phyloP scores from a whole-genome alignment of 352 stramenopile species.

The Globisporangium nunn region DNA sequence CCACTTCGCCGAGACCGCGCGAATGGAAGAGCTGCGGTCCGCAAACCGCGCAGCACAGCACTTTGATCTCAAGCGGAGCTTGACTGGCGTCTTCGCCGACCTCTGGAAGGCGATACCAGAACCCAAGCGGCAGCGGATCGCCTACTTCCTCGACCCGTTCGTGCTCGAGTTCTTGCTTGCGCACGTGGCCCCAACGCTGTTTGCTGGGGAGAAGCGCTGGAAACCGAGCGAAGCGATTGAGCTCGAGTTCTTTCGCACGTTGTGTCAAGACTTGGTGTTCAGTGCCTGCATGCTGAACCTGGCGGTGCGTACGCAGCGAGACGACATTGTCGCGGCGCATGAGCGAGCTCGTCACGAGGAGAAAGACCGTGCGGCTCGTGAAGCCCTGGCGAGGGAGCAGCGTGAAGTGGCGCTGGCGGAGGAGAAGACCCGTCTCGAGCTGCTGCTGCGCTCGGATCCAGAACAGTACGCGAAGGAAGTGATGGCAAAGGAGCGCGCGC shows the following conservation, averaged over 20 bases:
- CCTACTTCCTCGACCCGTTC: conserved; percentile 56
- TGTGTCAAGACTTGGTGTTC: conserved; percentile 59
- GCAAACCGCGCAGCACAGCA: conserved; percentile 16
- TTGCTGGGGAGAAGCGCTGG: conserved; percentile 6
- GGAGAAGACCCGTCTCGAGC: conserved; percentile 24
- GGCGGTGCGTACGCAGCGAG: conserved; percentile 32
- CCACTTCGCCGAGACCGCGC: conserved; percentile 65
- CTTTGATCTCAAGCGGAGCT: conserved; percentile 32
- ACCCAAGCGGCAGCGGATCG: conserved; percentile 32
- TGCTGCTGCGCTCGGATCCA: conserved; percentile 28
- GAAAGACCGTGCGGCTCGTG: conserved; percentile 7
- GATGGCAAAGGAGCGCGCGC: conserved; percentile 25
- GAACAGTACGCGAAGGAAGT: conserved; percentile 35
- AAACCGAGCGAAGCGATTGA: conserved; percentile 32
- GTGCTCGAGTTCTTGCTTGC: conserved; percentile 51
- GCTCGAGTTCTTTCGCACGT: conserved; percentile 40
- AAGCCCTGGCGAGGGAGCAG: conserved; percentile 10
- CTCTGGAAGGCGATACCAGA: conserved; percentile 55
- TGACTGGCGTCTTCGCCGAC: conserved; percentile 38
- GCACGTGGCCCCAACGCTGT: conserved; percentile 30
- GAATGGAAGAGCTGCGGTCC: conserved; percentile 63
- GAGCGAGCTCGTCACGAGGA: conserved; percentile 11
- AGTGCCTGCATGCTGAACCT: conserved; percentile 44
- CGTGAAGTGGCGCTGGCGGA: conserved; percentile 14
- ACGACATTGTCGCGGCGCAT: conserved; percentile 23